Conservation (phyloP, 192 early-diverging fungal species). For the Thoreauomyces humboldtii region DNA sequence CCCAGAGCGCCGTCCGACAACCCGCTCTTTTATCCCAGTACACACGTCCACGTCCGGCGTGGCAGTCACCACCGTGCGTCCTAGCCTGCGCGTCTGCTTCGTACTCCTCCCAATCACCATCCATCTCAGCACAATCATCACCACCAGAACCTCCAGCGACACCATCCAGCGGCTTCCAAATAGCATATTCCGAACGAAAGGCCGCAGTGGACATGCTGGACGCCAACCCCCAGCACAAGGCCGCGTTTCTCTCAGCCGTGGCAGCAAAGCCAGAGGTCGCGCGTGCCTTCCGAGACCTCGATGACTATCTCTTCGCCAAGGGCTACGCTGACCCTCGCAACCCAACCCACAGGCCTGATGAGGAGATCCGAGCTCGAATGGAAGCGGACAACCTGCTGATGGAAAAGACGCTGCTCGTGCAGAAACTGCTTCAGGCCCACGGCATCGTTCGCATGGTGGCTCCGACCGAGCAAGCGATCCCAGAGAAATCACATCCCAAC, state of each 20-base stretch:
- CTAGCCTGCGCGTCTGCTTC: no score
- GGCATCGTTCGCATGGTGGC: constrained; percentile 13
- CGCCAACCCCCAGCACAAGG: constrained; percentile 1
- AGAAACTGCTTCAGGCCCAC: constrained; percentile 9
- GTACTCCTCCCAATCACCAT: no score
- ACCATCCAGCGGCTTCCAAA: constrained; percentile 1
- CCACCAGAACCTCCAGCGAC: neutral
- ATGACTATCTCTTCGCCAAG: neutral
- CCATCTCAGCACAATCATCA: neutral
- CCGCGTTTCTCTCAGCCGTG: neutral
- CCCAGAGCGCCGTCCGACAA: no score
- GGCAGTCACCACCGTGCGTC: no score
- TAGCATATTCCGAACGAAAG: neutral
- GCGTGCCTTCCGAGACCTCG: constrained; percentile 16
- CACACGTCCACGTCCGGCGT: no score
- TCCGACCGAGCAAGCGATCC: neutral
- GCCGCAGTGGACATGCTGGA: neutral
- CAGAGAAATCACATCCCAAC: neutral
- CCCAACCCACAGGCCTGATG: constrained; percentile 6
- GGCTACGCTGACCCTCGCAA: constrained; percentile 11
- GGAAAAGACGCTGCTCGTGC: constrained; percentile 18
- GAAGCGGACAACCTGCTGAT: neutral
- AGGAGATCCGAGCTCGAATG: constrained; percentile 10
- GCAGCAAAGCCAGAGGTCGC: constrained; percentile 3
- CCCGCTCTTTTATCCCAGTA: no score